phyloP scores from a whole-genome alignment of 1,284 basidiomycete species.

The Ustilago tritici region DNA sequence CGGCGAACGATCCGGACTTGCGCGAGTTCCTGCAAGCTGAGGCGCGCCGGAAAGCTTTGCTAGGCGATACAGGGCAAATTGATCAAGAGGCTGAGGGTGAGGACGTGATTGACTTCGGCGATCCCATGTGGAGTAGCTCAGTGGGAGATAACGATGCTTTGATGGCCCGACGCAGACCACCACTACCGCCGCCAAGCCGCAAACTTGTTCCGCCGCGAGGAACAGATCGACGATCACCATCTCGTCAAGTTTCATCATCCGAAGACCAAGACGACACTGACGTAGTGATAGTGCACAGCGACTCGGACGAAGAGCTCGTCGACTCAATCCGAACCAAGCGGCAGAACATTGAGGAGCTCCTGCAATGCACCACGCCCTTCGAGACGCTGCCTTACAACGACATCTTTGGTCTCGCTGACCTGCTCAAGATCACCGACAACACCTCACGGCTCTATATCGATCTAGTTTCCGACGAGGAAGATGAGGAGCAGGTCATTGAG shows the following conservation, averaged over 20 bases:
- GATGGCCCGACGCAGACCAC: not conserved
- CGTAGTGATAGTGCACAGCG: conserved; percentile 36
- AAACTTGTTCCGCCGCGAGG: not conserved
- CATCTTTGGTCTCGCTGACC: conserved; percentile 40
- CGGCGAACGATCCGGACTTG: conserved; percentile 52
- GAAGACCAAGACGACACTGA: conserved; percentile 38
- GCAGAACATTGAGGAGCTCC: conserved; percentile 44
- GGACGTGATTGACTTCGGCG: conserved; percentile 42
- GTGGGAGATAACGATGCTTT: not conserved
- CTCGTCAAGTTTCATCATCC: conserved; percentile 16
- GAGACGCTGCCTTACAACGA: conserved; percentile 50
- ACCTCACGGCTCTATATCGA: conserved; percentile 35
- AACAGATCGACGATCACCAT: not conserved
- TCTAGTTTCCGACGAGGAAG: conserved; percentile 38
- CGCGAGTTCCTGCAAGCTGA: conserved; percentile 54
- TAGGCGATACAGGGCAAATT: conserved; percentile 12
- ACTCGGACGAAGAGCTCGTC: conserved; percentile 43
- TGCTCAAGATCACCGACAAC: conserved; percentile 30
- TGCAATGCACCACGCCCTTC: conserved; percentile 39
- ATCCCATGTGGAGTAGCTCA: conserved; percentile 27
- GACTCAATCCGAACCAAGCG: conserved; percentile 34
- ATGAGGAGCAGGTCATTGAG: not conserved
- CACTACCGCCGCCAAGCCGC: not conserved
- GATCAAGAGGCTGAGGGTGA: conserved; percentile 33
- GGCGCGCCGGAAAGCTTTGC: conserved; percentile 38